A percentile compares a stretch with the other conserved stretches of the same genome.
Evolutionary conservation across 2,329 filamentous ascomycete genomes (phyloP).

Genomic region (Tolypocladium sp.): DNA sequence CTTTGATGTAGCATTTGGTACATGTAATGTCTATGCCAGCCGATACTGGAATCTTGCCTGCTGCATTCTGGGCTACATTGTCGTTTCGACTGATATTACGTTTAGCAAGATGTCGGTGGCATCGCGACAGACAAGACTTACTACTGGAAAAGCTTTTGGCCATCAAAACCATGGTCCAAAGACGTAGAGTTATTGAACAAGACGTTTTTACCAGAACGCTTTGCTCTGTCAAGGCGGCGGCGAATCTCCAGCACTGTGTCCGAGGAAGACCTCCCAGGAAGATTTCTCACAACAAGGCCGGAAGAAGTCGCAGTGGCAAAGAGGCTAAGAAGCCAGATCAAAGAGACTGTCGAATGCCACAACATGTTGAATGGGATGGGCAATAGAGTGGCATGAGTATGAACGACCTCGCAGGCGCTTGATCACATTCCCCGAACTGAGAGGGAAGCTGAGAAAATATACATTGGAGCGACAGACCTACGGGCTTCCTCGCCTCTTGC

Average conservation of each 20-base stretch:
- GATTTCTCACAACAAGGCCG: conserved; percentile 4
- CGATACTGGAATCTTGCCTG: neutral
- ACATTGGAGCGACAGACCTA: too few species aligned
- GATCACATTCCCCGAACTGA: neutral
- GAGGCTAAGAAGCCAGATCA: neutral
- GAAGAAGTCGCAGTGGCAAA: neutral
- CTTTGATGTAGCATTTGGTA: conserved; percentile 9
- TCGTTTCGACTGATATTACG: neutral
- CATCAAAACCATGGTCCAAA: conserved; percentile 1
- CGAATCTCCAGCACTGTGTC: conserved; percentile 7
- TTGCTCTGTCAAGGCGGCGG: conserved; percentile 3
- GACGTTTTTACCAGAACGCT: conserved; percentile 1
- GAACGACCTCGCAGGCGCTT: neutral
- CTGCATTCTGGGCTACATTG: neutral
- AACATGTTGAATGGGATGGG: neutral
- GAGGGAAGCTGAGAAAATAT: neutral
- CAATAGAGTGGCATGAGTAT: too few species aligned
- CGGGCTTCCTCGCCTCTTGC: too few species aligned
- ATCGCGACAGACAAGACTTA: neutral
- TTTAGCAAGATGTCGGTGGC: neutral
- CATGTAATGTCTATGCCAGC: conserved; percentile 8
- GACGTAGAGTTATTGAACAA: conserved; percentile 7
- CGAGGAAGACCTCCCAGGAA: conserved; percentile 2
- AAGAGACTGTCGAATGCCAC: neutral
- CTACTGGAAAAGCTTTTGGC: conserved; percentile 7